Conservation (phyloP, 2,329 filamentous ascomycete genomes). For the Monascus ruber region DNA sequence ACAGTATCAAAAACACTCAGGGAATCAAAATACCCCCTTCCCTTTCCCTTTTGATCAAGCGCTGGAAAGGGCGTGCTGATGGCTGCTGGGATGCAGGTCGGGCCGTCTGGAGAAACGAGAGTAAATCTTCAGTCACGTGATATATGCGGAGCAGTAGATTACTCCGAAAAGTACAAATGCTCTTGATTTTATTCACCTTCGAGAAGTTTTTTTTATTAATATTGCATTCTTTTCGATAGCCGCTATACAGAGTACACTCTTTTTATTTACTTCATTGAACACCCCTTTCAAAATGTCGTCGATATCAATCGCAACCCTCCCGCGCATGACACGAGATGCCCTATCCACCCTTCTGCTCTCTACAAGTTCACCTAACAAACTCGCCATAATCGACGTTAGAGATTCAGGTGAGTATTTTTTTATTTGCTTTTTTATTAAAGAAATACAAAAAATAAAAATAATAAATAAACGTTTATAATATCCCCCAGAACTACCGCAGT, state of each 20-base stretch:
- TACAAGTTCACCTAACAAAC: constrained; percentile 32
- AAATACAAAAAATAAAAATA: background rate
- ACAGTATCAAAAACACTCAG: background rate
- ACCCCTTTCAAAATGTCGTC: constrained; percentile 32
- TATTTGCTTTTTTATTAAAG: background rate
- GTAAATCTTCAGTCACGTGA: too few relatives aligned
- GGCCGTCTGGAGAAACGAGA: too few relatives aligned
- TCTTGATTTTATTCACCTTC: too few relatives aligned
- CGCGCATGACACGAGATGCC: constrained; percentile 56
- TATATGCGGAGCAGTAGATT: too few relatives aligned
- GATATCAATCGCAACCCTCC: constrained; percentile 51
- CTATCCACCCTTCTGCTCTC: constrained; percentile 55
- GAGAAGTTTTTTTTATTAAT: background rate
- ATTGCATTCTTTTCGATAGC: background rate
- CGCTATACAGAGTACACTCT: background rate
- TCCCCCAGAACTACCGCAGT: too few relatives aligned
- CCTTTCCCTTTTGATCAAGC: background rate
- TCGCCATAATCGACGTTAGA: constrained; percentile 79
- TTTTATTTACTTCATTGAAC: too few relatives aligned
- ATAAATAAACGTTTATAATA: background rate
- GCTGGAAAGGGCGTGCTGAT: too few relatives aligned
- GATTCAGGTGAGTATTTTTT: constrained; percentile 53
- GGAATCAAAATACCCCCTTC: background rate
- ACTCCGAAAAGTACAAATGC: too few relatives aligned
- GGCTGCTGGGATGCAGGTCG: too few relatives aligned